Evolutionary conservation across 2,329 filamentous ascomycete species (phyloP).

Genomic region (Claviceps quebecensis): DNA sequence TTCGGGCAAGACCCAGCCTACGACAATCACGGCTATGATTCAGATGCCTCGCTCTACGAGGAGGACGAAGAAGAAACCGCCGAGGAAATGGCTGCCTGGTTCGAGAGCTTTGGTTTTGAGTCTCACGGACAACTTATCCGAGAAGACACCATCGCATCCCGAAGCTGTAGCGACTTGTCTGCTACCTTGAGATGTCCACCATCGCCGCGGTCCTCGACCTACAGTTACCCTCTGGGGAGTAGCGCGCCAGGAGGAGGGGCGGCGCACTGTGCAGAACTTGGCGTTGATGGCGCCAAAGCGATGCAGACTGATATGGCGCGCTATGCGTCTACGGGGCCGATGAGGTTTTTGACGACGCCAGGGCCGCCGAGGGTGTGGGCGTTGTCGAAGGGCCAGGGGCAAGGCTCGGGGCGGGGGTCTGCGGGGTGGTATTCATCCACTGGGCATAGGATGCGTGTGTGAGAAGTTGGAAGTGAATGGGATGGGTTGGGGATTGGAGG

Average conservation of each 20-base stretch:
- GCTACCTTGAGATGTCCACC: slow-evolving; percentile 1
- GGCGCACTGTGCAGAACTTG: no score
- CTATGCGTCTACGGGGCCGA: neutral
- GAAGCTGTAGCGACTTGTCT: neutral
- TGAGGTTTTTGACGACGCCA: slow-evolving; percentile 18
- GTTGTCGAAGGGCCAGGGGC: slow-evolving; percentile 17
- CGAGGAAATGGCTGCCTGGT: slow-evolving; percentile 36
- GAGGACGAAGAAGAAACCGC: slow-evolving; percentile 28
- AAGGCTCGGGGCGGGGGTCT: slow-evolving; percentile 13
- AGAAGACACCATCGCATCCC: slow-evolving; percentile 9
- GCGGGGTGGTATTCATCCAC: neutral
- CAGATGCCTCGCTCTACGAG: slow-evolving; percentile 17
- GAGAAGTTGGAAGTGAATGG: neutral
- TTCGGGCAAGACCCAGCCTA: neutral
- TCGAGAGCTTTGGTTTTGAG: slow-evolving; percentile 34
- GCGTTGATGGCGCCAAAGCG: no score
- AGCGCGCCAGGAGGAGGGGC: no score
- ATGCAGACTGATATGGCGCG: no score
- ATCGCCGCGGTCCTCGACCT: slow-evolving; percentile 10
- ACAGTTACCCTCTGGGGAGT: neutral
- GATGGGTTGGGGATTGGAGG: no score
- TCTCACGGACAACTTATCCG: slow-evolving; percentile 25
- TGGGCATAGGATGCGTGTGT: neutral
- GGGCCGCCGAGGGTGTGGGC: slow-evolving; percentile 22
- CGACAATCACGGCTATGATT: neutral